Percentiles rank a stretch among this genome's conserved stretches.
Evolutionary conservation across 2,329 filamentous ascomycete species (phyloP).

Genomic region (Leptographium procerum): DNA sequence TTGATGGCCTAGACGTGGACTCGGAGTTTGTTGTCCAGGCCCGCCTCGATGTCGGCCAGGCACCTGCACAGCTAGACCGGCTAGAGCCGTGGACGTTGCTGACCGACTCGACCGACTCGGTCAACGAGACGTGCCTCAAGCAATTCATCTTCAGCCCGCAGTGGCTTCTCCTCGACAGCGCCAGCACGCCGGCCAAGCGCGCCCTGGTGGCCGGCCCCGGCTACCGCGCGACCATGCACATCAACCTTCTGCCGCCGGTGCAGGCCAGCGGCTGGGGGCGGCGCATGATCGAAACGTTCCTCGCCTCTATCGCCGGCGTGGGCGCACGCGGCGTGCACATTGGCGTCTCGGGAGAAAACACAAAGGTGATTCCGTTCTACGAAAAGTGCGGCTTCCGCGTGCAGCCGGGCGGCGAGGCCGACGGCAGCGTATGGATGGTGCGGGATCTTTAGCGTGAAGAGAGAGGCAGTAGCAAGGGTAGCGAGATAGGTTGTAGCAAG

Average conservation of each 20-base stretch:
- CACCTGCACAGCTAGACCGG: slow-evolving; percentile 17
- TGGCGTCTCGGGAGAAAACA: slow-evolving; percentile 33
- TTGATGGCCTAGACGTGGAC: neutral
- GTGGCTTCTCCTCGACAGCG: slow-evolving; percentile 26
- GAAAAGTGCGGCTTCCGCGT: slow-evolving; percentile 33
- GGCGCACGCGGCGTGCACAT: slow-evolving; percentile 26
- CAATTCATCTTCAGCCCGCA: slow-evolving; percentile 30
- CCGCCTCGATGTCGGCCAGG: slow-evolving; percentile 13
- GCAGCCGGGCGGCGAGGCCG: slow-evolving; percentile 22
- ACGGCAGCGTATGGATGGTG: slow-evolving; percentile 29
- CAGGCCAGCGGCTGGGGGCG: slow-evolving; percentile 34
- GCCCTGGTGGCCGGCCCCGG: slow-evolving; percentile 17
- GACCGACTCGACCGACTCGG: neutral
- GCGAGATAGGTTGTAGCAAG: too few relatives aligned
- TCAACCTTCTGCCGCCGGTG: slow-evolving; percentile 31
- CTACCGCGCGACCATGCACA: slow-evolving; percentile 36
- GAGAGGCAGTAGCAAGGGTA: neutral
- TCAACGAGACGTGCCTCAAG: slow-evolving; percentile 24
- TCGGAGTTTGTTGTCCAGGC: slow-evolving; percentile 7
- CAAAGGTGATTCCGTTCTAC: slow-evolving; percentile 36
- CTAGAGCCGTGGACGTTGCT: slow-evolving; percentile 21
- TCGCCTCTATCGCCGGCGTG: slow-evolving; percentile 23
- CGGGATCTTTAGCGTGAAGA: slow-evolving; percentile 19
- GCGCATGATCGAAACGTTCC: slow-evolving; percentile 27
- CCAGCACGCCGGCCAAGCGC: slow-evolving; percentile 20